Conservation (phyloP, 129 eudicot species). For the Flaveria robusta region DNA sequence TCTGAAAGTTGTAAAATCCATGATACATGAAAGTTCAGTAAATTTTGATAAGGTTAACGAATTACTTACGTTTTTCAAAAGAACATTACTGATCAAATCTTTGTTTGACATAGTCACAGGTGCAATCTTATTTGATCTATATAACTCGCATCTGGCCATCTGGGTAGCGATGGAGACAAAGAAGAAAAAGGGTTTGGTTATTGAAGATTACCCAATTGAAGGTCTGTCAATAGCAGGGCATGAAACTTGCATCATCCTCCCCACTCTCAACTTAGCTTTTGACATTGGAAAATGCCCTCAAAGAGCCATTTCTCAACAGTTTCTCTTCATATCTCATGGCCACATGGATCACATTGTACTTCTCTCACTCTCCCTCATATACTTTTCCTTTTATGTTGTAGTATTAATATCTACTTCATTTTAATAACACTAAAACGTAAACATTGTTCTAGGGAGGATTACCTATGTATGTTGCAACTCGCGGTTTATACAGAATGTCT, state of each 20-base stretch:
- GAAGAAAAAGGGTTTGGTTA: conserved; percentile 49
- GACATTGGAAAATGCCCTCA: conserved; percentile 96
- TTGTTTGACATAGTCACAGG: conserved; percentile 15
- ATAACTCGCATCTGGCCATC: conserved; percentile 11
- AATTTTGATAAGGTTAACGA: neutral
- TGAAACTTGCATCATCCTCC: conserved; percentile 82
- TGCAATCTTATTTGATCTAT: conserved; percentile 2
- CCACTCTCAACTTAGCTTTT: conserved; percentile 71
- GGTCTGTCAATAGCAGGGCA: conserved; percentile 96
- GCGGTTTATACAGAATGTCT: conserved; percentile 78
- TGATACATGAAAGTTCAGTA: neutral
- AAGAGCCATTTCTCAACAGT: conserved; percentile 79
- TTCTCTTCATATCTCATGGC: conserved; percentile 91
- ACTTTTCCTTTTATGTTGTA: neutral
- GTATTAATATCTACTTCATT: neutral
- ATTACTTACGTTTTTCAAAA: neutral
- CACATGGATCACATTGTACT: conserved; percentile 98
- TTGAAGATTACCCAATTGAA: conserved; percentile 73
- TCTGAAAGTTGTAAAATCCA: neutral
- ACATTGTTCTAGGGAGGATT: conserved; percentile 66
- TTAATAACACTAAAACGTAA: neutral
- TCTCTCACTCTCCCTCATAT: neutral
- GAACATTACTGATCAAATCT: conserved; percentile 16
- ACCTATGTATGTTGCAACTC: conserved; percentile 99
- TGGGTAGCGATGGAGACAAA: conserved; percentile 38